Conservation (phyloP, 352 stramenopile genomes). For the Globisporangium paroecandrum region DNA sequence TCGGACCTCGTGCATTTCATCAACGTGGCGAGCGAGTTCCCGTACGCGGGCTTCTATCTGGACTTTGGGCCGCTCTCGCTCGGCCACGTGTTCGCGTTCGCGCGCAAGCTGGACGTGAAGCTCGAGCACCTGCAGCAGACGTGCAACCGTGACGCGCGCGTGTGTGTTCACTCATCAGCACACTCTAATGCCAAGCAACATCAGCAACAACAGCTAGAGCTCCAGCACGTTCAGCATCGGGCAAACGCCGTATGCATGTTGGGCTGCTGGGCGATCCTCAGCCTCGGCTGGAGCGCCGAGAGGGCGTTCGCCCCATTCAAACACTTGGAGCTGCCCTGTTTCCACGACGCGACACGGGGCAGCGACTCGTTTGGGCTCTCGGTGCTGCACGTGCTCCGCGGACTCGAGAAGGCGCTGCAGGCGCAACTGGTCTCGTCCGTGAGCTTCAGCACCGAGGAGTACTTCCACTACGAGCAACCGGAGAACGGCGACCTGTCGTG, state of each 20-base stretch:
- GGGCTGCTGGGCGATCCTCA: conserved; percentile 69
- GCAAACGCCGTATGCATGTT: conserved; percentile 91
- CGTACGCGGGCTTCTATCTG: conserved; percentile 94
- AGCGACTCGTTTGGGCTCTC: conserved; percentile 26
- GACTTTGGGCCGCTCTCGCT: conserved; percentile 96
- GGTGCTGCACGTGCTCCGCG: conserved; percentile 26
- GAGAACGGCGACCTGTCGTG: conserved; percentile 31
- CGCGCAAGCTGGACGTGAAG: conserved; percentile 61
- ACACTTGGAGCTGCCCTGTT: conserved; percentile 26
- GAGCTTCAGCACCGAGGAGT: conserved; percentile 18
- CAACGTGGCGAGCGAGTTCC: conserved; percentile 41
- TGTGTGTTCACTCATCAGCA: conserved; percentile 37
- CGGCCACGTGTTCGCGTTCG: conserved; percentile 89
- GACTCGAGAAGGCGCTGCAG: conserved; percentile 48
- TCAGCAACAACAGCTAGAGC: not conserved
- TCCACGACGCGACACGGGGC: conserved; percentile 28
- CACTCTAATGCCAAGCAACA: not conserved
- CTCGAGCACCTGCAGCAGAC: conserved; percentile 26
- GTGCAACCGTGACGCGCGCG: conserved; percentile 44
- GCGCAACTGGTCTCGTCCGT: conserved; percentile 84
- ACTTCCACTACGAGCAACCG: conserved; percentile 19
- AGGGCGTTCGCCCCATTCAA: conserved; percentile 56
- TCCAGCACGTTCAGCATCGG: conserved; percentile 44
- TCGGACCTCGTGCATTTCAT: conserved; percentile 22
- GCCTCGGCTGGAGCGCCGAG: conserved; percentile 47